Conservation (phyloP, 192 early-diverging fungal species). For the Backusella liffmaniae region DNA sequence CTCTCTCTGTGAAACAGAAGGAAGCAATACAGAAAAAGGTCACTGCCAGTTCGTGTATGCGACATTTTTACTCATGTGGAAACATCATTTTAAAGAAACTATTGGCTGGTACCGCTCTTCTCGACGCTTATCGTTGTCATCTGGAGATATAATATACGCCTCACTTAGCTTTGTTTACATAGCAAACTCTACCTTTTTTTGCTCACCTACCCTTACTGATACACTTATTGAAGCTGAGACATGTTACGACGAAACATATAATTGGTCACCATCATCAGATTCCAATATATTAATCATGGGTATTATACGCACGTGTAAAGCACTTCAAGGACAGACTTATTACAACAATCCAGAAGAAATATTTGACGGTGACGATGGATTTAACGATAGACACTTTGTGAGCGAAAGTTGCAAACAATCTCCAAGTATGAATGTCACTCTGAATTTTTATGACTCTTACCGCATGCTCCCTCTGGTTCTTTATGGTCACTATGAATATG, state of each 20-base stretch:
- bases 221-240: conserved; percentile 18
- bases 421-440: conserved; percentile 19
- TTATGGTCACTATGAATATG: conserved; percentile 30
- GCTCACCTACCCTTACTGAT: conserved; percentile 13
- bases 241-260: conserved; percentile 24
- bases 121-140: conserved; percentile 3
- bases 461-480: conserved; percentile 31
- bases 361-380: conserved; percentile 36
- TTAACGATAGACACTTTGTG: conserved; percentile 31
- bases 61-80: conserved; percentile 25
- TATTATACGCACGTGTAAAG: conserved; percentile 25
- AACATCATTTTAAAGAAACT: conserved; percentile 20
- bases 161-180: conserved; percentile 24
- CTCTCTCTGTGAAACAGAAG: conserved; percentile 13
- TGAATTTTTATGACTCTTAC: conserved; percentile 32
- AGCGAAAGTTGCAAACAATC: conserved; percentile 20
- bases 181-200: conserved; percentile 11
- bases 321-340: conserved; percentile 33
- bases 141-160: conserved; percentile 32
- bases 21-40: conserved; percentile 23
- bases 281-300: conserved; percentile 24
- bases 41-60: conserved; percentile 20
- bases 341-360: conserved; percentile 2
- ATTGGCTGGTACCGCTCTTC: conserved; percentile 1
- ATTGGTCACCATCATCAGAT: conserved; percentile 23